A percentile compares a stretch with the other conserved stretches of the same genome.
Conservation (phyloP, 2,329 filamentous ascomycete species). For the Dendrostoma leiphaemia region DNA sequence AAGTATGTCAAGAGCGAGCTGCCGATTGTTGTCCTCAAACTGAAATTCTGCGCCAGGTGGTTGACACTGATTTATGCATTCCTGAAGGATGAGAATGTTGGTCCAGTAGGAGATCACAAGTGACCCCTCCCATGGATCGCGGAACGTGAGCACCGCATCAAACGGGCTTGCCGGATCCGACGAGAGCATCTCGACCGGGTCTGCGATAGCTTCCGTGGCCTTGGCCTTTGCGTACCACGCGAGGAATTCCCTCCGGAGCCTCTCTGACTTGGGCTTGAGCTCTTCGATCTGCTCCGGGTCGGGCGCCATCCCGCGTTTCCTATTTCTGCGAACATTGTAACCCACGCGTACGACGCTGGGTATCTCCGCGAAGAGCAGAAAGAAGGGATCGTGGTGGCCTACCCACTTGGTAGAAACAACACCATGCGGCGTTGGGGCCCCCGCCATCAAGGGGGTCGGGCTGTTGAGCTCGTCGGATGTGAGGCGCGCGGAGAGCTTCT, state of each 20-base stretch:
- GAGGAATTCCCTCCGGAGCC: constrained; percentile 29
- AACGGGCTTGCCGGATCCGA: constrained; percentile 32
- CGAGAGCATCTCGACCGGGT: constrained; percentile 28
- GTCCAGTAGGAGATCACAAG: constrained; percentile 37
- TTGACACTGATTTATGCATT: constrained; percentile 32
- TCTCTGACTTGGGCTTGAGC: constrained; percentile 27
- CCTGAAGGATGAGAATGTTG: constrained; percentile 38
- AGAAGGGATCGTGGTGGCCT: constrained; percentile 30
- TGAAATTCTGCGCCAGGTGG: constrained; percentile 21
- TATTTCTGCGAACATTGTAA: constrained; percentile 31
- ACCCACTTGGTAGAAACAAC: not conserved
- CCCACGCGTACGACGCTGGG: constrained; percentile 31
- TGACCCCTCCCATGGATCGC: constrained; percentile 32
- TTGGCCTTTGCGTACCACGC: constrained; percentile 32
- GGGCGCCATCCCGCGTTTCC: constrained; percentile 26
- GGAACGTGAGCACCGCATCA: constrained; percentile 30
- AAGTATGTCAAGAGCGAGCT: constrained; percentile 32
- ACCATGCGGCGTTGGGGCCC: constrained; percentile 22
- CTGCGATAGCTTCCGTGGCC: constrained; percentile 20
- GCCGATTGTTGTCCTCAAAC: constrained; percentile 26
- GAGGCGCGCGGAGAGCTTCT: constrained; percentile 30
- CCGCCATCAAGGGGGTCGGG: constrained; percentile 17
- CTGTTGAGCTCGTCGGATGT: constrained; percentile 26
- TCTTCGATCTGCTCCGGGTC: constrained; percentile 27
- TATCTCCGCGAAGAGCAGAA: constrained; percentile 32